Evolutionary conservation across 2,329 filamentous ascomycete species (phyloP).

Genomic region (Raffaelea albimanens): DNA sequence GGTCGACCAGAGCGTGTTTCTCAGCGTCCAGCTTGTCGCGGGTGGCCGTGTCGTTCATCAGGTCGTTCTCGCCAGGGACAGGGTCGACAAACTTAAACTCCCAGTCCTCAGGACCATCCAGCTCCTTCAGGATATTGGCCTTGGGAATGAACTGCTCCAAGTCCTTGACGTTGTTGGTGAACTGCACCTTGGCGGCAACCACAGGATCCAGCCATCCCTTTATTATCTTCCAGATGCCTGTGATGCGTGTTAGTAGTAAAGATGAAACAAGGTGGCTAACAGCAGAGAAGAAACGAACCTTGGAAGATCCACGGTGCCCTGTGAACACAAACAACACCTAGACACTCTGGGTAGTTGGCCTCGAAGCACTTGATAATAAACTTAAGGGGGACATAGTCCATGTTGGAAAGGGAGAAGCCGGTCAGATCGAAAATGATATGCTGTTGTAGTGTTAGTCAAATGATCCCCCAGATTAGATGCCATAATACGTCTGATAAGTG

Average conservation of each 20-base stretch:
- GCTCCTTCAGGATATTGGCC: constrained; percentile 65
- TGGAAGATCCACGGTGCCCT: constrained; percentile 97
- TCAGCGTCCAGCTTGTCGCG: constrained; percentile 54
- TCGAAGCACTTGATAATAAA: constrained; percentile 99
- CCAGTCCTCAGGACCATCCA: constrained; percentile 82
- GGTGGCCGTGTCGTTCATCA: constrained; percentile 56
- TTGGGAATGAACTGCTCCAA: constrained; percentile 66
- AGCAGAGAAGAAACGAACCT: constrained; percentile 39
- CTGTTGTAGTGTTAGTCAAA: constrained; percentile 4
- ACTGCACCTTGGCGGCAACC: constrained; percentile 87
- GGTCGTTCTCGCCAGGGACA: constrained; percentile 61
- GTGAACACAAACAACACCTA: constrained; percentile 86
- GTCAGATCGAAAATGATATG: constrained; percentile 96
- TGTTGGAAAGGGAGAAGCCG: constrained; percentile 85
- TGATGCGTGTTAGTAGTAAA: background rate
- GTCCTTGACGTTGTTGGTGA: constrained; percentile 74
- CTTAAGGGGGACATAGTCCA: constrained; percentile 96
- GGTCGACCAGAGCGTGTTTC: constrained; percentile 55
- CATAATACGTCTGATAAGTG: no score
- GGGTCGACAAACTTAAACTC: constrained; percentile 77
- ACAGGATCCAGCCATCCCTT: constrained; percentile 94
- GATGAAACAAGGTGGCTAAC: constrained; percentile 6
- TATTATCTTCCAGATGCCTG: constrained; percentile 93
- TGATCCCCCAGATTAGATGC: no score
- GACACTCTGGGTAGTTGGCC: constrained; percentile 91